phyloP scores from a whole-genome alignment of 192 early-diverging fungal species.

The Haplosporangium gracile region DNA sequence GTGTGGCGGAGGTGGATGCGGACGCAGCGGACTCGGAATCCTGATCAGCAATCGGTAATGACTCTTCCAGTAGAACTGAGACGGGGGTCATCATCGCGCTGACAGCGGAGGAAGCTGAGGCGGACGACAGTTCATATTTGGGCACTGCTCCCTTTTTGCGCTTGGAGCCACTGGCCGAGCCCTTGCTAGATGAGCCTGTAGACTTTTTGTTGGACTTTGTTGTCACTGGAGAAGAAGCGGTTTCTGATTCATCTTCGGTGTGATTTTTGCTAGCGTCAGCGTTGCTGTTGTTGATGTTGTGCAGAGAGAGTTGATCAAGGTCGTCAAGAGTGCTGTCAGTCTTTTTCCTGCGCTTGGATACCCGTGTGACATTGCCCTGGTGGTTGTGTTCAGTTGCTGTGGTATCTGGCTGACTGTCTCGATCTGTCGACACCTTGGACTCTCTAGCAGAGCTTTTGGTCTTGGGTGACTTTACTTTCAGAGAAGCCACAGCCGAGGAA shows the following conservation, averaged over 20 bases:
- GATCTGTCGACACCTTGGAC: conserved; percentile 21
- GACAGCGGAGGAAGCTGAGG: neutral
- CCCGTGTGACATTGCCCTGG: conserved; percentile 16
- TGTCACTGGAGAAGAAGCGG: neutral
- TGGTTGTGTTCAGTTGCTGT: conserved; percentile 6
- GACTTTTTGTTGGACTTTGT: neutral
- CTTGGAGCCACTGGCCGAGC: neutral
- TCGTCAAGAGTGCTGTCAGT: conserved; percentile 34
- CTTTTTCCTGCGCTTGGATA: conserved; percentile 48
- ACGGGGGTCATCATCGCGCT: neutral
- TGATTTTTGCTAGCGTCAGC: neutral
- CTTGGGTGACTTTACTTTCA: conserved; percentile 30
- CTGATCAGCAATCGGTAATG: neutral
- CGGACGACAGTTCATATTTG: neutral
- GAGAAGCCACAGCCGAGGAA: neutral
- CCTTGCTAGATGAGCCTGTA: neutral
- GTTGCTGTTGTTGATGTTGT: neutral
- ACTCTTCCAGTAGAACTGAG: neutral
- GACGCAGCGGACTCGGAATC: neutral
- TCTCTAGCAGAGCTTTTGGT: conserved; percentile 36
- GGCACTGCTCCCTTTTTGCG: neutral
- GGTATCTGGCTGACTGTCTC: neutral
- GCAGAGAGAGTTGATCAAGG: conserved; percentile 8
- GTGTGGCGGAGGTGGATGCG: neutral
- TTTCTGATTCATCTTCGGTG: conserved; percentile 3